Evolutionary conservation across 2,329 filamentous ascomycete species (phyloP).

Genomic region (Hypocreales sp.): DNA sequence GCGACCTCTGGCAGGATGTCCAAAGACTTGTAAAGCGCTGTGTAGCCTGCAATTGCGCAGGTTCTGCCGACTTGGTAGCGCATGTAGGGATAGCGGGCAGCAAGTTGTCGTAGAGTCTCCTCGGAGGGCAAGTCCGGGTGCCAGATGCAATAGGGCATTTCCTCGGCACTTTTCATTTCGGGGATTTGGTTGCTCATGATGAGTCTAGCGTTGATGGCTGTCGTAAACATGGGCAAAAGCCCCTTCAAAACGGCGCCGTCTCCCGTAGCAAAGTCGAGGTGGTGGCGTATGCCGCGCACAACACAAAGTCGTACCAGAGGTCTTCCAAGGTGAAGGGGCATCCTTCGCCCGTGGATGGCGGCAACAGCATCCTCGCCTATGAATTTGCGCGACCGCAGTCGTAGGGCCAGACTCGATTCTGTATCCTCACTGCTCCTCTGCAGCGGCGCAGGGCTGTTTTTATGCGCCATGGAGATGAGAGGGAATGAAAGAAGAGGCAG

Average conservation of each 20-base stretch:
- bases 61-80: slow-evolving; percentile 21
- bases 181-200: slow-evolving; percentile 20
- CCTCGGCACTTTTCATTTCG: slow-evolving; percentile 6
- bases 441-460: too few relatives aligned
- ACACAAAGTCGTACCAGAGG: background rate
- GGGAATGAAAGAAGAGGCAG: too few relatives aligned
- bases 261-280: background rate
- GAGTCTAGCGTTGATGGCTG: slow-evolving; percentile 11
- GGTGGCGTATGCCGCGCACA: slow-evolving; percentile 1
- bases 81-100: slow-evolving; percentile 15
- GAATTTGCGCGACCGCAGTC: background rate
- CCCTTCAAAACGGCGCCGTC: background rate
- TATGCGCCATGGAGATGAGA: too few relatives aligned
- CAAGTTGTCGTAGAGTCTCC: slow-evolving; percentile 17
- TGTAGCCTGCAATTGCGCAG: slow-evolving; percentile 22
- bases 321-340: background rate
- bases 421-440: too few relatives aligned
- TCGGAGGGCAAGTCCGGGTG: slow-evolving; percentile 18
- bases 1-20: slow-evolving; percentile 19
- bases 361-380: background rate
- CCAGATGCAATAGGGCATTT: slow-evolving; percentile 24
- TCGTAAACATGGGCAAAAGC: background rate
- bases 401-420: background rate
- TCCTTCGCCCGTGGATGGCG: background rate
- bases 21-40: slow-evolving; percentile 17